phyloP scores from a whole-genome alignment of 108 stramenopile species.

The Cyclotella cryptica region DNA sequence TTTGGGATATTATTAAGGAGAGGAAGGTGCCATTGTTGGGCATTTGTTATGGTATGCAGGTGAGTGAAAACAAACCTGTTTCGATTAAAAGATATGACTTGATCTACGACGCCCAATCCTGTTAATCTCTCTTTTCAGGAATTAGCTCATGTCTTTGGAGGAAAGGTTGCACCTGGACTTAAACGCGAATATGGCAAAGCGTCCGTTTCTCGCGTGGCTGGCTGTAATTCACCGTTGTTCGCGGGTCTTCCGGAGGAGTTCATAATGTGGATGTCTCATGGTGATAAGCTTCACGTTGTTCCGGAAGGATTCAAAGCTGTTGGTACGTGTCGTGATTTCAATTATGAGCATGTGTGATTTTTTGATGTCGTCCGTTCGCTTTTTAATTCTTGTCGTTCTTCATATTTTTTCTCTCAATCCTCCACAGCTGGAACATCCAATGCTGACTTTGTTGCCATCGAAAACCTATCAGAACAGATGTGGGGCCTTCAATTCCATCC shows the following conservation, averaged over 20 bases:
- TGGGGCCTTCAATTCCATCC: conserved; percentile 99
- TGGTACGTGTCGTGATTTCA: conserved; percentile 59
- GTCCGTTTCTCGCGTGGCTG: conserved; percentile 70
- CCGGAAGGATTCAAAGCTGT: conserved; percentile 92
- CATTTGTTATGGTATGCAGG: conserved; percentile 98
- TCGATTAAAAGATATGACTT: background rate
- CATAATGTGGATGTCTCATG: conserved; percentile 99
- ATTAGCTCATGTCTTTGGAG: conserved; percentile 90
- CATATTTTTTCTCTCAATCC: background rate
- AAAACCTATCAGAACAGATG: conserved; percentile 78
- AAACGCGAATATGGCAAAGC: conserved; percentile 98
- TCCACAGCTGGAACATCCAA: conserved; percentile 81
- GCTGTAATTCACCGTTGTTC: conserved; percentile 75
- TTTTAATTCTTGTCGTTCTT: too few species aligned
- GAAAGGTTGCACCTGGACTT: conserved; percentile 87
- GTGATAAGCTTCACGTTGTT: conserved; percentile 92
- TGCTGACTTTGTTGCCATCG: conserved; percentile 94
- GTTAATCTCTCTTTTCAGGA: conserved; percentile 45
- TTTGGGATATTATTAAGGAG: conserved; percentile 93
- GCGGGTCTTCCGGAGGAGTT: conserved; percentile 84
- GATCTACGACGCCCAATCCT: background rate
- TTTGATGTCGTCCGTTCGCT: background rate
- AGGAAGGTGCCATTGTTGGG: conserved; percentile 93
- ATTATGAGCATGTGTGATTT: background rate
- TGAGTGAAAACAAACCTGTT: conserved; percentile 10